Evolutionary conservation across 2,329 filamentous ascomycete genomes (phyloP).

Genomic region (Colletotrichum cuscutae): DNA sequence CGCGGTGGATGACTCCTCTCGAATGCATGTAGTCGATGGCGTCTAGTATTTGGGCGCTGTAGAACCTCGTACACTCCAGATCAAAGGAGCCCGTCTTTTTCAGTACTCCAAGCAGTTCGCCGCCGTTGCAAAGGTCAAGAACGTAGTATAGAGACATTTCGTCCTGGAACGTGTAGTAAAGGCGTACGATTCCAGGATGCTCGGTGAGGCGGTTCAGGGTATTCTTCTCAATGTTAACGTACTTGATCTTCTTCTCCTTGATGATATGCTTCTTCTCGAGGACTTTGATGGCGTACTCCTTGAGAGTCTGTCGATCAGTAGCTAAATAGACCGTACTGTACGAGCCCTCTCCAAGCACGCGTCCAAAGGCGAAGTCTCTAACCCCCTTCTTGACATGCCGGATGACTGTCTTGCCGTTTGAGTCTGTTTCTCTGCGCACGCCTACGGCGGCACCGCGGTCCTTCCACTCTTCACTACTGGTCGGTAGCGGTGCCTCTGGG

Average conservation of each 20-base stretch:
- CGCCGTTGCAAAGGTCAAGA: conserved; percentile 89
- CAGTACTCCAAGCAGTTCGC: conserved; percentile 89
- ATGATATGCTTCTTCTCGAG: conserved; percentile 99
- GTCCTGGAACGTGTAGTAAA: conserved; percentile 99
- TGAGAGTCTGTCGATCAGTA: conserved; percentile 91
- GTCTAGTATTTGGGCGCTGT: conserved; percentile 94
- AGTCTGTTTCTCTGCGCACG: conserved; percentile 84
- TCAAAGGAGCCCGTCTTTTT: conserved; percentile 97
- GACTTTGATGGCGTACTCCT: conserved; percentile 98
- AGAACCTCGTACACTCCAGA: conserved; percentile 92
- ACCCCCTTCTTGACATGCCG: conserved; percentile 96
- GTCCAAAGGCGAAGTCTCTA: conserved; percentile 93
- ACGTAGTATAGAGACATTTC: conserved; percentile 97
- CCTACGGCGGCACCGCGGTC: conserved; percentile 91
- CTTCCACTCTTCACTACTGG: conserved; percentile 92
- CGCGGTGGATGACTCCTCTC: conserved; percentile 93
- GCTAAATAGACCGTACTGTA: conserved; percentile 96
- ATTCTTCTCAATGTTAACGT: conserved; percentile 99
- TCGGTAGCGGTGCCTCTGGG: conserved; percentile 54
- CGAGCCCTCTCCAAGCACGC: conserved; percentile 91
- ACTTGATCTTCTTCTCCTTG: conserved; percentile 99
- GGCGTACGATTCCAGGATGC: conserved; percentile 92
- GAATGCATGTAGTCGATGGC: conserved; percentile 98
- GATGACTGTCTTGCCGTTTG: conserved; percentile 82
- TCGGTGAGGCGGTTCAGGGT: conserved; percentile 96